Base-by-base conservation (phyloP, 73 alveolate species). In the Loxodes magnus region DNA sequence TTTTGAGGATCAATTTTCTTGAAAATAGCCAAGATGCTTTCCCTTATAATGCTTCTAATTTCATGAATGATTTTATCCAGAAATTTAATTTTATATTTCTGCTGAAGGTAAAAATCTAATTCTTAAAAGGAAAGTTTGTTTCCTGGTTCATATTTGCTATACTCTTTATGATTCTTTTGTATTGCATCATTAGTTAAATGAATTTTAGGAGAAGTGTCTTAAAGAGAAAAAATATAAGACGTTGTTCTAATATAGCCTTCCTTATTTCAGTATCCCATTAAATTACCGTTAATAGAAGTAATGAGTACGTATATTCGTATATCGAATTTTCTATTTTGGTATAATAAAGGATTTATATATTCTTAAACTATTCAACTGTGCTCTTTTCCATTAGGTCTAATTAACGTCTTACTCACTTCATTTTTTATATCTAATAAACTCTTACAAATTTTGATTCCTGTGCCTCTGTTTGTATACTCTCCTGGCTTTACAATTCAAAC, bases 141-240 rank as follows among this genome's bases (percentile, higher is more conserved):
- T 3, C 88, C 88, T 10, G 67, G 46, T 60, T 74, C 88, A 57
- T 57, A 86, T 43, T 86, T 84, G 5, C 88, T 94, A 71, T 81
- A 86, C 55, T 76, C 80, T 21, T 64, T 64, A 43, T 77, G 29
- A 27, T 51, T 64, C 80, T 86, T 86, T 70, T 86, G 77, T 12
- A 86, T 43, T 0, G 94, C 87, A 60, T 86, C 94, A 70, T 86
- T 86, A 6, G 96, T 86, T n/a, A 86, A 68, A 65, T 86, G 96
- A 26, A 86, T 62, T 27, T 64, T 56, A 56, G 74, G 67, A 56
- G 85, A 48, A 2, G 51, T 71, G 50, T 71, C 82, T 56, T 86
- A 75, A 7, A 79, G 51, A 35, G 71, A 71, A 55, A 65, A 86
- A 46, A 75, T 83, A 59, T 70, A 71, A 27, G 84, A 59, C 39